These are phyloP conservation scores for Aspergillus fischeri DNA, from an alignment of 2,329 filamentous ascomycete species.

Conservation along the genomic window DNA sequence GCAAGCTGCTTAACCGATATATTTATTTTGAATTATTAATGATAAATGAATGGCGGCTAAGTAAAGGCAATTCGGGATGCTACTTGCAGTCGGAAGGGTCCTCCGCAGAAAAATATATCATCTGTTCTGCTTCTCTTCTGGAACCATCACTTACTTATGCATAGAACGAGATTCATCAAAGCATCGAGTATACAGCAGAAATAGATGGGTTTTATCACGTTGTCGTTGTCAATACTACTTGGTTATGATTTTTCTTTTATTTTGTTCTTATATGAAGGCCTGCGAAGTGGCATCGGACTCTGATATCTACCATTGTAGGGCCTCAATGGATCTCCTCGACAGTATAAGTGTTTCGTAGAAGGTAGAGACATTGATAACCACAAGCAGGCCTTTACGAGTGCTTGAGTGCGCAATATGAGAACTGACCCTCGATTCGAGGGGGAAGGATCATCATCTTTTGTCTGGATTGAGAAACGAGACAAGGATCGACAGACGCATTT, in stretches of 20 bases:
- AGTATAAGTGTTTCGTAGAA: neutral
- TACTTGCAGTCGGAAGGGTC: neutral
- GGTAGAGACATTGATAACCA: neutral
- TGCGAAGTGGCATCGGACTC: neutral
- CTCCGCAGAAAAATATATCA: neutral
- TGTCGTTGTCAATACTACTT: neutral
- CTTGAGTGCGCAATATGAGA: neutral
- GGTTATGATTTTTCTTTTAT: neutral
- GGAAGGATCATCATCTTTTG: neutral
- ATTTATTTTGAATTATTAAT: neutral
- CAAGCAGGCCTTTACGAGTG: neutral
- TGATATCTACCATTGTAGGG: neutral
- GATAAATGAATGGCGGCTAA: neutral
- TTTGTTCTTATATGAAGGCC: neutral
- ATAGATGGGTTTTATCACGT: neutral
- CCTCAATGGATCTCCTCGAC: neutral
- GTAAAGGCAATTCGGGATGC: neutral
- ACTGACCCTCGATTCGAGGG: neutral
- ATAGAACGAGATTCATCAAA: neutral
- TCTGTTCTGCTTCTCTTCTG: neutral
- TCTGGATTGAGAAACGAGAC: neutral
- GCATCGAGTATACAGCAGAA: neutral
- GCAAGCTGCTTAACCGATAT: neutral
- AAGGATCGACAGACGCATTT: constrained; percentile 5
- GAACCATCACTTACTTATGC: neutral